phyloP scores from a whole-genome alignment of 176 grass and related monocot species.

The Triticum timopheevii region DNA sequence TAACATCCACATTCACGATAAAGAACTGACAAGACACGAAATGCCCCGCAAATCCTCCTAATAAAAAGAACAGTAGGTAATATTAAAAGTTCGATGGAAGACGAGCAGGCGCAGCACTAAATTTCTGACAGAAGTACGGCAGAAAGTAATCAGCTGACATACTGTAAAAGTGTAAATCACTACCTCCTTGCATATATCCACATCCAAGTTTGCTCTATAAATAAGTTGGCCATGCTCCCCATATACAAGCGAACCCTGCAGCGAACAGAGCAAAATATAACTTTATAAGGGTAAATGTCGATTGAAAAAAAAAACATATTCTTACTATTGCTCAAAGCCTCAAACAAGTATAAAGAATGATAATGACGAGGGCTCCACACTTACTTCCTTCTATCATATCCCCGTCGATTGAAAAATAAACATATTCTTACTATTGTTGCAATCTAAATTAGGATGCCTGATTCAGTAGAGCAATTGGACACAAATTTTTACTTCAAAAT shows the following conservation, averaged over 20 bases:
- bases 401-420: background rate
- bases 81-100: background rate
- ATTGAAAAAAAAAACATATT: background rate
- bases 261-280: constrained; percentile 16
- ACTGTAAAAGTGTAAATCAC: constrained; percentile 20
- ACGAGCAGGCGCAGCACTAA: background rate
- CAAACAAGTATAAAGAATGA: constrained; percentile 3
- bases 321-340: constrained; percentile 17
- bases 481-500: background rate
- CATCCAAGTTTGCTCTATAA: constrained; percentile 65
- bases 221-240: constrained; percentile 66
- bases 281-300: background rate
- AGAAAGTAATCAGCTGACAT: constrained; percentile 16
- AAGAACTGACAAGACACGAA: background rate
- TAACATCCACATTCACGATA: constrained; percentile 13
- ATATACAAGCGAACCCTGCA: constrained; percentile 89
- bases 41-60: background rate
- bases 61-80: background rate
- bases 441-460: background rate
- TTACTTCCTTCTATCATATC: background rate
- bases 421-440: background rate
- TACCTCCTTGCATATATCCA: constrained; percentile 82
- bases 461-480: background rate
- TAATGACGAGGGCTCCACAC: background rate
- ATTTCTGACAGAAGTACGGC: background rate